Percentiles rank a stretch among this genome's conserved stretches.
Conservation (phyloP, 805 yeast genomes). For the Grigorovia jiainica region DNA sequence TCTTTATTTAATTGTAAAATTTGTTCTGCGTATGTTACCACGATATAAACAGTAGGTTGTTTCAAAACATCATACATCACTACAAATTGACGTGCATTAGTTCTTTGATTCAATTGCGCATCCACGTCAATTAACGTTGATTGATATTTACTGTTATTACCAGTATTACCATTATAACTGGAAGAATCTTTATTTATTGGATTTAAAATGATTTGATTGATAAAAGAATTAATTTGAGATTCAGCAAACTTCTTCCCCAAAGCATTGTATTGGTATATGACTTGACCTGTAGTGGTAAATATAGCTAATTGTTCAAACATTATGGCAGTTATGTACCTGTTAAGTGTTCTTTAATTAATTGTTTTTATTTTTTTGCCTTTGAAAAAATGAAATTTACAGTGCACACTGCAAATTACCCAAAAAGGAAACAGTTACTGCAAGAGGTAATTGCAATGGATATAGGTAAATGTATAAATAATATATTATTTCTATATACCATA, state of each 20-base stretch:
- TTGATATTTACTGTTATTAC: not conserved
- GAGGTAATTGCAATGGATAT: too few species aligned
- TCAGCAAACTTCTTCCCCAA: slow-evolving; percentile 24
- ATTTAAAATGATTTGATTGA: slow-evolving; percentile 18
- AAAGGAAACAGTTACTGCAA: too few species aligned
- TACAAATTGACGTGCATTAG: slow-evolving; percentile 11
- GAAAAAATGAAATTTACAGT: too few species aligned
- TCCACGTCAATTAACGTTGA: not conserved
- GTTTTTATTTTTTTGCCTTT: too few species aligned
- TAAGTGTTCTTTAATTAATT: too few species aligned
- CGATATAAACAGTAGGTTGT: slow-evolving; percentile 27
- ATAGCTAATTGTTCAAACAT: slow-evolving; percentile 28
- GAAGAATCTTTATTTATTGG: slow-evolving; percentile 17
- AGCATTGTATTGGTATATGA: slow-evolving; percentile 21
- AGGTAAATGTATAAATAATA: too few species aligned
- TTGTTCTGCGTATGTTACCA: slow-evolving; percentile 36
- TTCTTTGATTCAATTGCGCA: not conserved
- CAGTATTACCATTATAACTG: slow-evolving; percentile 4
- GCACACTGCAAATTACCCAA: too few species aligned
- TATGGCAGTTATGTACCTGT: not conserved
- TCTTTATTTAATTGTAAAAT: slow-evolving; percentile 36
- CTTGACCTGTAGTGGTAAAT: slow-evolving; percentile 25
- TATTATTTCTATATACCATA: too few species aligned
- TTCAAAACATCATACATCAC: slow-evolving; percentile 25
- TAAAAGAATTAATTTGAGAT: slow-evolving; percentile 21